Conservation (phyloP, 345 rosid genomes). For the Tarenaya hassleriana region DNA sequence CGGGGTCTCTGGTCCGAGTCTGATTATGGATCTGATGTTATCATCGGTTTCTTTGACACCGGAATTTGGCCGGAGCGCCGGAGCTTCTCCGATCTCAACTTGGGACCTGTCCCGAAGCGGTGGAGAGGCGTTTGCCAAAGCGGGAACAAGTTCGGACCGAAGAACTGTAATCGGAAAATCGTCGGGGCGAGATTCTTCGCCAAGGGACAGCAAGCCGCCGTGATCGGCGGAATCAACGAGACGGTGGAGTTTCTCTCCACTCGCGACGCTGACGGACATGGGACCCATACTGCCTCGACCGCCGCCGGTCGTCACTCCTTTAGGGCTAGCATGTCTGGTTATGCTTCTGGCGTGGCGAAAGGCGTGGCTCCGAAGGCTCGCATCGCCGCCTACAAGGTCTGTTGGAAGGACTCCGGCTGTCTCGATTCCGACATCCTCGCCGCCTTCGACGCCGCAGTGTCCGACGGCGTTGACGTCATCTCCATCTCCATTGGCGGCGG, state of each 20-base stretch:
- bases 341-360: conserved; percentile 62
- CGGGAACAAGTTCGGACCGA: conserved; percentile 33
- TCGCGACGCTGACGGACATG: conserved; percentile 75
- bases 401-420: conserved; percentile 71
- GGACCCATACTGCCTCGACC: conserved; percentile 69
- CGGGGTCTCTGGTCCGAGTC: conserved; percentile 74
- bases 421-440: conserved; percentile 70
- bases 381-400: conserved; percentile 58
- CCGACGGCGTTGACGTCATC: conserved; percentile 61
- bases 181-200: conserved; percentile 59
- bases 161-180: conserved; percentile 53
- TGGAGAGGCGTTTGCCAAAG: conserved; percentile 69
- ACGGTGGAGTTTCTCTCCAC: conserved; percentile 67
- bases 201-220: conserved; percentile 55
- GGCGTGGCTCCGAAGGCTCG: conserved; percentile 79
- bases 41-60: conserved; percentile 65
- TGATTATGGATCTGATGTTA: conserved; percentile 72
- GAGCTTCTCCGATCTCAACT: conserved; percentile 63
- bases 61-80: conserved; percentile 74
- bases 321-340: conserved; percentile 60
- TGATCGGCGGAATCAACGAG: conserved; percentile 50
- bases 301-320: conserved; percentile 55
- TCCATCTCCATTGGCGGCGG: conserved; percentile 78
- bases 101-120: conserved; percentile 55
- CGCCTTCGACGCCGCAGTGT: no score